Percentiles rank a stretch among this genome's conserved stretches.
Evolutionary conservation across 2,329 filamentous ascomycete genomes (phyloP).

Genomic region (Fusarium proliferatum): DNA sequence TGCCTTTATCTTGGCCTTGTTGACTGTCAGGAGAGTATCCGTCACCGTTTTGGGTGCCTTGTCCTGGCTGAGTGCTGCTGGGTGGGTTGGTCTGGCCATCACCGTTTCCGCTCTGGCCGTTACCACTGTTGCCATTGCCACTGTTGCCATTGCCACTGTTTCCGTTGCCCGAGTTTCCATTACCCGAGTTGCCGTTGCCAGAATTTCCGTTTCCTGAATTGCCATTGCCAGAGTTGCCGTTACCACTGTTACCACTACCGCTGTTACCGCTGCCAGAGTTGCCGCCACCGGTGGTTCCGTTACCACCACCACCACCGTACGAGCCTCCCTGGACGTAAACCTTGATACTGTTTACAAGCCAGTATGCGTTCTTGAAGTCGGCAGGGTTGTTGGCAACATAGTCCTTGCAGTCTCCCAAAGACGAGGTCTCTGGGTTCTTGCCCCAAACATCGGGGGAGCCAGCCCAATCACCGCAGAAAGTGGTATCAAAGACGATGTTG

Average conservation of each 20-base stretch:
- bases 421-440: conserved; percentile 65
- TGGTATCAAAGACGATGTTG: conserved; percentile 83
- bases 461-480: conserved; percentile 91
- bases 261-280: background rate
- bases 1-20: background rate
- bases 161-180: background rate
- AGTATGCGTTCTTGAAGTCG: conserved; percentile 79
- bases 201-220: background rate
- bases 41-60: background rate
- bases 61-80: background rate
- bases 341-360: conserved; percentile 78
- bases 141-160: conserved; percentile 6
- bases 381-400: conserved; percentile 78
- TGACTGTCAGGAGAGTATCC: background rate
- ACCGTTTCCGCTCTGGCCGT: conserved; percentile 9
- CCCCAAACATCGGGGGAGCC: conserved; percentile 70
- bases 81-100: background rate
- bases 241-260: background rate
- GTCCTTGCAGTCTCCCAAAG: conserved; percentile 74
- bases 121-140: conserved; percentile 8
- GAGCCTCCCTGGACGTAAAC: conserved; percentile 59
- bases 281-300: conserved; percentile 5
- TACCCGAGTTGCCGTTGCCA: background rate
- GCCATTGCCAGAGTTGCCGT: background rate
- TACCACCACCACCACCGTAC: background rate